phyloP scores from a whole-genome alignment of 192 early-diverging fungal genomes.

The Entomortierella chlamydospora region DNA sequence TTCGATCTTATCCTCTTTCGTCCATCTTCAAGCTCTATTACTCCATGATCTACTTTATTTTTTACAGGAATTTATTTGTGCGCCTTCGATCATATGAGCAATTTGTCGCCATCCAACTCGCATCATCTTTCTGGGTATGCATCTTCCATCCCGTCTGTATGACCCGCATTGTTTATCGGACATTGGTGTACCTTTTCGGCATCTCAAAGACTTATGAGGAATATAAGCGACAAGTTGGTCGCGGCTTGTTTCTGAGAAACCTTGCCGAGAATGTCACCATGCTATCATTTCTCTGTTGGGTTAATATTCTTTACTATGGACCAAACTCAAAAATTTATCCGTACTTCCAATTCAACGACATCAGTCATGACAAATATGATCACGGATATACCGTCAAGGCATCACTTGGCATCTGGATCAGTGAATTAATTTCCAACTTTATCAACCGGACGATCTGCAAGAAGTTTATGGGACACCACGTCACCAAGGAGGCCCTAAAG shows the following conservation, averaged over 20 bases:
- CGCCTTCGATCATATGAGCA: conserved; percentile 75
- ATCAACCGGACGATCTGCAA: conserved; percentile 74
- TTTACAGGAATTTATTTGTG: conserved; percentile 83
- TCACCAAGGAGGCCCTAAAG: conserved; percentile 71
- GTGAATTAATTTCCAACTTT: conserved; percentile 71
- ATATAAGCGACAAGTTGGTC: conserved; percentile 75
- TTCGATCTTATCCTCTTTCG: conserved; percentile 75
- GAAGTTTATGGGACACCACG: conserved; percentile 63
- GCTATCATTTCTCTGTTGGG: conserved; percentile 79
- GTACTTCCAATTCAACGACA: conserved; percentile 76
- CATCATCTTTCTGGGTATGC: conserved; percentile 79
- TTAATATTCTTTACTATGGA: conserved; percentile 76
- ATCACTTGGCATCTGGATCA: conserved; percentile 71
- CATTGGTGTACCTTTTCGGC: conserved; percentile 64
- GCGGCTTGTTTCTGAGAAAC: conserved; percentile 78
- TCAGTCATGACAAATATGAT: conserved; percentile 59
- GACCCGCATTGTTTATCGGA: conserved; percentile 65
- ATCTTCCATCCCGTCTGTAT: conserved; percentile 81
- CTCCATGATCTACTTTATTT: conserved; percentile 86
- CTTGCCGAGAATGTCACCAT: conserved; percentile 83
- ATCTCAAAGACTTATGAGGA: conserved; percentile 72
- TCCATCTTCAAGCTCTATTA: conserved; percentile 81
- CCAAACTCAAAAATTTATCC: conserved; percentile 75
- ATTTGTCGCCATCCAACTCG: conserved; percentile 73
- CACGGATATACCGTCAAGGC: conserved; percentile 70